These are phyloP conservation scores for Streptanthus diversifolius DNA, from an alignment of 345 rosid species.

Conservation along the genomic window DNA sequence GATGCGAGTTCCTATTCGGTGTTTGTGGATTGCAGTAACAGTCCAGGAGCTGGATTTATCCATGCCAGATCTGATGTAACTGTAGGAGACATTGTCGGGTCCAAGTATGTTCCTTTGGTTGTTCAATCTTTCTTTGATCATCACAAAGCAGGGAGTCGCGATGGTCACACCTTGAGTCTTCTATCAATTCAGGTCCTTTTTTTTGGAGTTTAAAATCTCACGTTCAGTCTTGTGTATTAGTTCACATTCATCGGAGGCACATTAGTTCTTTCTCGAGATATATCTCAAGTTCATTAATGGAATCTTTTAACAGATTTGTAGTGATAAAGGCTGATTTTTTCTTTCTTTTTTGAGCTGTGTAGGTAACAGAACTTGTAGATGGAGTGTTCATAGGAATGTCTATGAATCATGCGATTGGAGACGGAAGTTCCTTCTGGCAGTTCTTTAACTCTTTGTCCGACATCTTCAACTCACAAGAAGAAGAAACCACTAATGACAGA, in stretches of 20 bases:
- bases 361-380: constrained; percentile 58
- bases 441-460: constrained; percentile 66
- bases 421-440: constrained; percentile 70
- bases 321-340: not conserved
- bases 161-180: constrained; percentile 55
- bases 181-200: constrained; percentile 39
- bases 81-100: constrained; percentile 45
- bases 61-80: constrained; percentile 44
- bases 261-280: no score
- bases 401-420: constrained; percentile 56
- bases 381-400: constrained; percentile 72
- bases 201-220: no score
- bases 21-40: constrained; percentile 53
- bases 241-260: no score
- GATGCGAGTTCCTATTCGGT: constrained; percentile 41
- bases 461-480: constrained; percentile 44
- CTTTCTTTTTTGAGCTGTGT: not conserved
- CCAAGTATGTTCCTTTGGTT: constrained; percentile 49
- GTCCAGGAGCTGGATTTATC: constrained; percentile 73
- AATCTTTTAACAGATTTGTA: no score
- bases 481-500: not conserved
- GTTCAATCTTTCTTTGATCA: constrained; percentile 76
- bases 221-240: no score
- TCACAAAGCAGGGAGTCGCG: constrained; percentile 47
- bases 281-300: no score